These are phyloP conservation scores for Iris macrosiphon DNA, from an alignment of 106 monocot genomes.

Conservation along the genomic window DNA sequence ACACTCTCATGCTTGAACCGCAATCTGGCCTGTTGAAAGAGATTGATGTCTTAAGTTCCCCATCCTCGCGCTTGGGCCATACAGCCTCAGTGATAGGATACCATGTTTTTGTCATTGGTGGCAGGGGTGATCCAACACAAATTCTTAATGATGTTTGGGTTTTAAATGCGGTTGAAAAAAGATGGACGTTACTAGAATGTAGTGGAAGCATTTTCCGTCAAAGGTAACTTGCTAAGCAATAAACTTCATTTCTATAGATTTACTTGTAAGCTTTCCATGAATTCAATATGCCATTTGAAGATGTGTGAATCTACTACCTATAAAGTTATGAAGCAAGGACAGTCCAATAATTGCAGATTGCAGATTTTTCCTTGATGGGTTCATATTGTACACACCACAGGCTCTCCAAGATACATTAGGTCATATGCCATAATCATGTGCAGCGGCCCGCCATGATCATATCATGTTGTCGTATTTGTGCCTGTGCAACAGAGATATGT, in stretches of 20 bases:
- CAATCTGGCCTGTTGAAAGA: conserved; percentile 41
- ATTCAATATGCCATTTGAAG: not conserved
- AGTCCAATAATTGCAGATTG: too few species aligned
- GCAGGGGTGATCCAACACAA: conserved; percentile 69
- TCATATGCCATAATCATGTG: too few species aligned
- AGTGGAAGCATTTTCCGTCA: conserved; percentile 51
- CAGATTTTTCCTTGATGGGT: too few species aligned
- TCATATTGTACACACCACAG: too few species aligned
- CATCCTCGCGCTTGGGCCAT: conserved; percentile 82
- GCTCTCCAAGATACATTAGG: too few species aligned
- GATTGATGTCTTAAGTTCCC: conserved; percentile 31
- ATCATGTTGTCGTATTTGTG: too few species aligned
- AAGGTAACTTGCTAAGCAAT: conserved; percentile 38
- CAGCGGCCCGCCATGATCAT: too few species aligned
- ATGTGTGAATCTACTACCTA: too few species aligned
- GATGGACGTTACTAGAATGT: conserved; percentile 61
- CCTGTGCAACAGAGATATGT: too few species aligned
- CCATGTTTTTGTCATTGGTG: conserved; percentile 69
- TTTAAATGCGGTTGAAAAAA: conserved; percentile 36
- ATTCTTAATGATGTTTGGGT: conserved; percentile 88
- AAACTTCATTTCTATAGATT: not conserved
- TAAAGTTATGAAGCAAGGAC: too few species aligned
- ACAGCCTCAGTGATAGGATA: conserved; percentile 46
- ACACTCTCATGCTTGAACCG: conserved; percentile 49
- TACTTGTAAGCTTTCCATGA: conserved; percentile 2